Conservation (phyloP, 208 protist genomes). For the Leishmania amazonensis region DNA sequence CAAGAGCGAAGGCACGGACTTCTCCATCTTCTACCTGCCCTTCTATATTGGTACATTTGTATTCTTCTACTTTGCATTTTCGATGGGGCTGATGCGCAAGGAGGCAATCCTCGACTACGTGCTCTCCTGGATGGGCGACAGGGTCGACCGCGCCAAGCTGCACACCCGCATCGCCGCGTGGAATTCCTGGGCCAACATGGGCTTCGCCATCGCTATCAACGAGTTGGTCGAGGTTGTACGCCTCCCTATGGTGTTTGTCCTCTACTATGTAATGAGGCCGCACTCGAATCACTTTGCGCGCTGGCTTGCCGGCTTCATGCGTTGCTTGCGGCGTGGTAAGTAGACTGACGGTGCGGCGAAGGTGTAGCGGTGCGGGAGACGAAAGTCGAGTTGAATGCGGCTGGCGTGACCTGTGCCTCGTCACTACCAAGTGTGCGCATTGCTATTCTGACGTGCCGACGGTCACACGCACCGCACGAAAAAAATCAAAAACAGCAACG, state of each 20-base stretch:
- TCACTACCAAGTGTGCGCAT: background rate
- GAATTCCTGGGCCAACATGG: constrained; percentile 55
- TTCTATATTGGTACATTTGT: constrained; percentile 34
- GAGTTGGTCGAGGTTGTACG: constrained; percentile 55
- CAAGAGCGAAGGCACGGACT: constrained; percentile 38
- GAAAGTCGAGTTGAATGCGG: background rate
- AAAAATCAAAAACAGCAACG: background rate
- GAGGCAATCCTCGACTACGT: constrained; percentile 49
- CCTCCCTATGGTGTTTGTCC: constrained; percentile 53
- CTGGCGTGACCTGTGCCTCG: background rate
- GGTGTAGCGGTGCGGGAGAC: background rate
- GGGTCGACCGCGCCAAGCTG: constrained; percentile 46
- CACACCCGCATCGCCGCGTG: constrained; percentile 51
- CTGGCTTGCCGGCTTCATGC: constrained; percentile 1
- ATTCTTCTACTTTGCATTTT: constrained; percentile 49
- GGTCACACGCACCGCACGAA: background rate
- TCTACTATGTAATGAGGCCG: constrained; percentile 32
- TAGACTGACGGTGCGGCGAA: background rate
- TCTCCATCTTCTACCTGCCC: constrained; percentile 30
- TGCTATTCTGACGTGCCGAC: background rate
- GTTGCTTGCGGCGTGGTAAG: constrained; percentile 8
- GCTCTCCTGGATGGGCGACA: constrained; percentile 43
- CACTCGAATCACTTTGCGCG: constrained; percentile 22
- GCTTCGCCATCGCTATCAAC: constrained; percentile 64
- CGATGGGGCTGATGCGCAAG: constrained; percentile 41